Base-by-base conservation (phyloP, 257 asterid genomes). In the Forsythia viridissima region DNA sequence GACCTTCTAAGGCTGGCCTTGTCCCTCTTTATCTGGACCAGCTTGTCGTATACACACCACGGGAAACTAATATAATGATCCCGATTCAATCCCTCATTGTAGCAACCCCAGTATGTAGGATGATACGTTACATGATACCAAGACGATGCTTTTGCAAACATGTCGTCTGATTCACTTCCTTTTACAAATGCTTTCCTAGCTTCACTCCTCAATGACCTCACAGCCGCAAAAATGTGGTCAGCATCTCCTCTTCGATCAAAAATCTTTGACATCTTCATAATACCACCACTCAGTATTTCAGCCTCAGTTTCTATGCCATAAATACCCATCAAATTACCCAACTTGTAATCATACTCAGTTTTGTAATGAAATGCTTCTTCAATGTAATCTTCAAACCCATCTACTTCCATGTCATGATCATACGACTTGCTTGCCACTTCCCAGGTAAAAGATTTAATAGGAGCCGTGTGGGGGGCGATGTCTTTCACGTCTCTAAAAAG, bases 121-220 rank as follows among this genome's bases (percentile, higher is more conserved):
- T 94, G 96, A 80, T 94, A 94, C 0, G 96, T 81, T 69, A 94
- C 98, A n/a, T 91, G 90, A 81, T 94, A 94, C 97, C 98, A 93
- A n/a, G 98, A 95, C 1, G 97, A 91, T 0, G 97, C 99, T 84
- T 89, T 91, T 2, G 94, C 93, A 34, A 86, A 74, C 18, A 3
- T 8, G 51, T 92, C 91, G 15, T 89, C 87, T 0, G n/a, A 34
- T 30, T 88, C 94, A 16, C 84, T 77, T 18, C 83, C 92, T 77
- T 39, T 84, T 87, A 84, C 87, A 79, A 93, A 94, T 93, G 93
- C 87, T 1, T 89, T 63, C 79, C 92, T 78, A 4, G 93, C 97
- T 66, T 93, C 97, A 13, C 85, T 91, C 88, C 97, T 88, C 86
- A 94, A 80, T 0, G 96, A 77, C 82, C 84, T 86, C 83, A 93